Evolutionary conservation across 2,329 filamentous ascomycete genomes (phyloP).

Genomic region (Apiospora rasikravindrae): DNA sequence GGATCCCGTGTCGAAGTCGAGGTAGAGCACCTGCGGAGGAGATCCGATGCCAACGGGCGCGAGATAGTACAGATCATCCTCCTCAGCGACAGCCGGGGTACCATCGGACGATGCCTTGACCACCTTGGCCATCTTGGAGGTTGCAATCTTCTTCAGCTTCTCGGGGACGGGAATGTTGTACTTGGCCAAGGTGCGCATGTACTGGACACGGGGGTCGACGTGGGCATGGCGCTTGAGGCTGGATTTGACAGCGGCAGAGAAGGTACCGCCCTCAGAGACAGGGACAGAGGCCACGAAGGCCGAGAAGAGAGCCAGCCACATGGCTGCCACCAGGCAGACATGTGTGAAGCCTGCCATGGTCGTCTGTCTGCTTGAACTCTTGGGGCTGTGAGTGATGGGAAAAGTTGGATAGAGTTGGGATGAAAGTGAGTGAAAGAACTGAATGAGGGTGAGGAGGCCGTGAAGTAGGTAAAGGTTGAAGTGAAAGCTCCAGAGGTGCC

Average conservation of each 20-base stretch:
- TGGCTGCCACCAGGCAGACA: conserved; percentile 13
- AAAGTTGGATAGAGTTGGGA: neutral
- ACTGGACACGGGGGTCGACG: conserved; percentile 28
- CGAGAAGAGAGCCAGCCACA: conserved; percentile 14
- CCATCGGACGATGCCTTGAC: conserved; percentile 34
- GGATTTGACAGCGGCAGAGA: conserved; percentile 5
- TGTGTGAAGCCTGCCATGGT: conserved; percentile 11
- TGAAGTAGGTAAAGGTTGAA: neutral
- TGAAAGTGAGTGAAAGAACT: neutral
- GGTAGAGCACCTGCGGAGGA: conserved; percentile 52
- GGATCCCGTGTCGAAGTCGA: conserved; percentile 61
- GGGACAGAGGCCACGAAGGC: conserved; percentile 15
- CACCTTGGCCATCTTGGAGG: neutral
- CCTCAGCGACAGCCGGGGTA: conserved; percentile 43
- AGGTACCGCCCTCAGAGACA: neutral
- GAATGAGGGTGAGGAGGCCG: neutral
- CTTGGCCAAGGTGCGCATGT: conserved; percentile 39
- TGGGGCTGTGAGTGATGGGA: neutral
- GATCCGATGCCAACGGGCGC: conserved; percentile 52
- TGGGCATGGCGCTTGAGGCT: conserved; percentile 21
- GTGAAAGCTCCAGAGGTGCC: neutral
- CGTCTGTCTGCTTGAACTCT: neutral
- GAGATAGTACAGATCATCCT: conserved; percentile 50
- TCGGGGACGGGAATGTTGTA: conserved; percentile 39
- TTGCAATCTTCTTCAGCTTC: conserved; percentile 34